Conservation (phyloP, 192 early-diverging fungal species). For the Neocallimastix lanati region DNA sequence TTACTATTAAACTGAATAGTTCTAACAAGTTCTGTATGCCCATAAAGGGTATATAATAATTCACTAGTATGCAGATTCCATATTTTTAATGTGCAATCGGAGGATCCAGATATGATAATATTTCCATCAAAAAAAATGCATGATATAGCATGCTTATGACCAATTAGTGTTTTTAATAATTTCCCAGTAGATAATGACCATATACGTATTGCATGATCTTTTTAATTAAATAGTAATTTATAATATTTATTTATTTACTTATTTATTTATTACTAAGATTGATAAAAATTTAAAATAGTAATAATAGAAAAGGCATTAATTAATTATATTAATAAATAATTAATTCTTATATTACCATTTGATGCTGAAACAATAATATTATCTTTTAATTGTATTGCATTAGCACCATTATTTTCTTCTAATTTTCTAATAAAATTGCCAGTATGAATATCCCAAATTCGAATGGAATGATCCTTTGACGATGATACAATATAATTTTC, state of each 20-base stretch:
- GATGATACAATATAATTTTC: conserved; percentile 54
- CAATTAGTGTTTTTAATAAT: conserved; percentile 40
- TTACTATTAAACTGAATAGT: conserved; percentile 67
- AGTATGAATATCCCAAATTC: conserved; percentile 50
- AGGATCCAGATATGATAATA: conserved; percentile 67
- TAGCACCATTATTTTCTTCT: conserved; percentile 17
- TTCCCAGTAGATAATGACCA: conserved; percentile 60
- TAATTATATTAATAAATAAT: too few relatives aligned
- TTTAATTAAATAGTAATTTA: too few relatives aligned
- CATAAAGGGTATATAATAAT: conserved; percentile 13
- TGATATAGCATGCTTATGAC: conserved; percentile 66
- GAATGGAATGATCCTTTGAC: conserved; percentile 70
- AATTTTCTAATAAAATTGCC: conserved; percentile 30
- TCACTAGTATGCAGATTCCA: conserved; percentile 28
- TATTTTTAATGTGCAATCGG: conserved; percentile 62
- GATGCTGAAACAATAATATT: conserved; percentile 59
- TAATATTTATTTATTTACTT: too few relatives aligned
- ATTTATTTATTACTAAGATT: too few relatives aligned
- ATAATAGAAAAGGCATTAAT: too few relatives aligned
- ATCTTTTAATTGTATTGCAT: conserved; percentile 51
- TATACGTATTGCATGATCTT: conserved; percentile 59
- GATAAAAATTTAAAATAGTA: too few relatives aligned
- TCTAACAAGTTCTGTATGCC: conserved; percentile 55
- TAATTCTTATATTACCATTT: conserved; percentile 9
- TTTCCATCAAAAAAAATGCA: conserved; percentile 79